Percentiles rank a stretch among this genome's conserved stretches.
Evolutionary conservation across 768 basidiomycete species (phyloP).

Genomic region (Boletus reticuloceps): DNA sequence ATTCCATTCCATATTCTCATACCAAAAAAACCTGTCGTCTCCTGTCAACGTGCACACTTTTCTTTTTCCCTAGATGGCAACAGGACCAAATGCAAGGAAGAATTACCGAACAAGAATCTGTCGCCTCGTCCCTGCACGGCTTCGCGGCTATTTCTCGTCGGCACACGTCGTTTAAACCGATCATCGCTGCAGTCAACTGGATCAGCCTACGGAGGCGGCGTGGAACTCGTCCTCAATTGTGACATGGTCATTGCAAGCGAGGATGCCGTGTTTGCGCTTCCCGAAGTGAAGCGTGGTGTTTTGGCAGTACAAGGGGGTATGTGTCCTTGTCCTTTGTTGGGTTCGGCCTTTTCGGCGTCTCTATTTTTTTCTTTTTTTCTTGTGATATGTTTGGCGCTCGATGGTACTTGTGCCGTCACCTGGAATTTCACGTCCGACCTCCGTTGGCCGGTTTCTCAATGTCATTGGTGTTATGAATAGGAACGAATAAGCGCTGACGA

Average conservation of each 20-base stretch:
- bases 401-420: background rate
- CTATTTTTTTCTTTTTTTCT: no score
- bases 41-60: background rate
- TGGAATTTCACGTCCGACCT: background rate
- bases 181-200: slow-evolving; percentile 82
- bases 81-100: slow-evolving; percentile 44
- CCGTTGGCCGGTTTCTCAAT: background rate
- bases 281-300: slow-evolving; percentile 78
- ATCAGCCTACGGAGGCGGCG: slow-evolving; percentile 65
- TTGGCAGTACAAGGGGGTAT: slow-evolving; percentile 68
- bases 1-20: background rate
- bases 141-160: slow-evolving; percentile 76
- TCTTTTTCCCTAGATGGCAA: slow-evolving; percentile 56
- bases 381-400: background rate
- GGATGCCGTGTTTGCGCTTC: slow-evolving; percentile 67
- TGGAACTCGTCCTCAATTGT: slow-evolving; percentile 71
- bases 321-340: slow-evolving; percentile 16
- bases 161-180: slow-evolving; percentile 58
- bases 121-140: slow-evolving; percentile 47
- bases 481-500: slow-evolving; percentile 12
- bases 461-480: background rate
- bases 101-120: slow-evolving; percentile 42
- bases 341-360: background rate
- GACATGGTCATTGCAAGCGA: slow-evolving; percentile 71
- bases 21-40: background rate